Evolutionary conservation across 805 yeast species (phyloP), one percentile per base, ranked within the genome.

Genomic region (Pichia californica): DNA sequence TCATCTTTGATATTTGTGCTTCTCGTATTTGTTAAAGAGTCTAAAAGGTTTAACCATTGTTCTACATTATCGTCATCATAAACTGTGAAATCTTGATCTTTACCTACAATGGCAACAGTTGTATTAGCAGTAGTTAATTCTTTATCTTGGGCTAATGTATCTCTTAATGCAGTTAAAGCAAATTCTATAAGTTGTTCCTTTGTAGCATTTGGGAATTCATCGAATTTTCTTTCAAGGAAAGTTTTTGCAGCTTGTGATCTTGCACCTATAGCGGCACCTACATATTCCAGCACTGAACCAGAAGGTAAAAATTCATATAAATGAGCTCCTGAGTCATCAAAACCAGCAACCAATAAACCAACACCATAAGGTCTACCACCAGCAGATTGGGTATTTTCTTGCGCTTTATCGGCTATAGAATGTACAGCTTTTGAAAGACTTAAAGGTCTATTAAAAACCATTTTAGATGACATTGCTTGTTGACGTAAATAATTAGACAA

Each of bases 321-420:
- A 64, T 93, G 99, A 8, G 98, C 84, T 13, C 99, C 99, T 26
- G 88, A 76, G 60, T 86, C 95, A 62, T 93, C 99, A 62, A 78
- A 76, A 16, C 99, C 99, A 14, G 86, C 81, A 38, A 93, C 77
- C 46, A 93, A 69, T 51, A 93, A 71, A 3, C 99, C 99, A 19
- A 93, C 99, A 52, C 99, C 99, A 60, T 93, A 93, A 9, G 99
- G 99, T 65, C 99, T 81, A 10, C 91, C 83, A 7, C 98, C 98
- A 57, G 93, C 88, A 47, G 86, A 80, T 68, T 93, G 98, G 32
- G 99, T 93, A 67, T 93, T 91, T 53, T 79, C 81, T 67, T 93
- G 99, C 0, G 99, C 99, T 70, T 93, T 93, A 64, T 91, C 96
- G 23, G 96, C 96, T 57, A 93, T 78, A 44, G 88, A 69, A 53